phyloP scores from a whole-genome alignment of 2,329 filamentous ascomycete species.

The Aspergillus neoniger region DNA sequence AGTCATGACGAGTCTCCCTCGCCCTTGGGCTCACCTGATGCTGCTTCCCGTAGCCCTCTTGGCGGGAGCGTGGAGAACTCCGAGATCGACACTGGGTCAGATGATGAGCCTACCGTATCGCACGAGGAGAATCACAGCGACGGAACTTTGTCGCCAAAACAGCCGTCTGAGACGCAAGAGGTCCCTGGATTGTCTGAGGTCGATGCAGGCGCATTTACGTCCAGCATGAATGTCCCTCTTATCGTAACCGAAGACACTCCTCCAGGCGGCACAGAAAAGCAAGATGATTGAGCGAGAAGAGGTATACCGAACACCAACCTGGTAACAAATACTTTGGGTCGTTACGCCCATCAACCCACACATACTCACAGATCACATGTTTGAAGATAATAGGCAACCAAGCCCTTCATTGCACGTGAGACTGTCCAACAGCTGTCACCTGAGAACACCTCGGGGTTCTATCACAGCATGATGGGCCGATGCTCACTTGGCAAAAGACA shows the following conservation, averaged over 20 bases:
- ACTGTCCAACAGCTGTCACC: not conserved
- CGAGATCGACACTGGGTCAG: slow-evolving; percentile 26
- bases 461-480: not conserved
- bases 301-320: not conserved
- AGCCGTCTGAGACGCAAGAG: slow-evolving; percentile 1
- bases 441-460: not conserved
- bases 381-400: too few relatives aligned
- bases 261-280: not conserved
- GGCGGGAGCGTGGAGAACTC: slow-evolving; percentile 28
- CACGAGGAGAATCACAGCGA: not conserved
- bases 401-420: not conserved
- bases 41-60: slow-evolving; percentile 28
- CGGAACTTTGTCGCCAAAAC: not conserved
- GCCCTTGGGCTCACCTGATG: slow-evolving; percentile 26
- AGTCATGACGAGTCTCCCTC: slow-evolving; percentile 32
- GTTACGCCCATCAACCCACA: not conserved
- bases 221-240: slow-evolving; percentile 19
- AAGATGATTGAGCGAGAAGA: not conserved
- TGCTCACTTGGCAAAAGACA: not conserved
- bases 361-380: not conserved
- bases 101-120: slow-evolving; percentile 10
- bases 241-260: slow-evolving; percentile 22
- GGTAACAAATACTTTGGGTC: not conserved
- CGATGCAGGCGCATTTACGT: slow-evolving; percentile 1
- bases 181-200: not conserved